Evolutionary conservation across 495 filamentous ascomycete species (phyloP).

Genomic region (Glutinoglossum americanum): DNA sequence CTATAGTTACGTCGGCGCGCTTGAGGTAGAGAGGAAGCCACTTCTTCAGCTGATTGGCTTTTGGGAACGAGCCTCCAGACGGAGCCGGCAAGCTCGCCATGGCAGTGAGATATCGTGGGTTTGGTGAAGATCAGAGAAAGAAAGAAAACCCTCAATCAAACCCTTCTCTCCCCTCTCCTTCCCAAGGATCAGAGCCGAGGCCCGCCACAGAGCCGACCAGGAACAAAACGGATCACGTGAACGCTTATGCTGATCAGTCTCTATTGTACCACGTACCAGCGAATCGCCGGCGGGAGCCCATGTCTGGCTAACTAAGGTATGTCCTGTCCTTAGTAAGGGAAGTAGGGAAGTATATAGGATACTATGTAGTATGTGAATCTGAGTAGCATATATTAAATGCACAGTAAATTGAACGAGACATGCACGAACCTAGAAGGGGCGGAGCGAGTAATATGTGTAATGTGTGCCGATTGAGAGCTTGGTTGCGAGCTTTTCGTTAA

Average conservation of each 20-base stretch:
- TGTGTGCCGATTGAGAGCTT: too few relatives aligned
- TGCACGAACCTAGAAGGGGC: too few relatives aligned
- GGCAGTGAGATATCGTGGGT: not conserved
- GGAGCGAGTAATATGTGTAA: too few relatives aligned
- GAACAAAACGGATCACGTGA: too few relatives aligned
- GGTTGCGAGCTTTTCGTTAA: too few relatives aligned
- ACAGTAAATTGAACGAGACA: too few relatives aligned
- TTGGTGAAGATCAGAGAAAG: not conserved
- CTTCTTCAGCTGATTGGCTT: slow-evolving; percentile 4
- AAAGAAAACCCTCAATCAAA: not conserved
- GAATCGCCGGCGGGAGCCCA: not conserved
- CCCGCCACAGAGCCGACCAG: not conserved
- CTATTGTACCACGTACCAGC: too few relatives aligned
- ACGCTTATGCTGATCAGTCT: not conserved
- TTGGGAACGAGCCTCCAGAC: not conserved
- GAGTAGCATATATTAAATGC: too few relatives aligned
- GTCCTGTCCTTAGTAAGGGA: too few relatives aligned
- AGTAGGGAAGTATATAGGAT: too few relatives aligned
- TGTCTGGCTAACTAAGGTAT: too few relatives aligned
- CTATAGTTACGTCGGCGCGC: slow-evolving; percentile 24
- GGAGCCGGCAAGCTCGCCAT: not conserved
- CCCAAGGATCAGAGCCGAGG: not conserved
- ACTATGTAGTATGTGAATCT: too few relatives aligned
- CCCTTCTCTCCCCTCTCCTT: not conserved
- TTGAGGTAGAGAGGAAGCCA: slow-evolving; percentile 15